Conservation (phyloP, 371 early-diverging fungal species). For the Apophysomyces sp. region DNA sequence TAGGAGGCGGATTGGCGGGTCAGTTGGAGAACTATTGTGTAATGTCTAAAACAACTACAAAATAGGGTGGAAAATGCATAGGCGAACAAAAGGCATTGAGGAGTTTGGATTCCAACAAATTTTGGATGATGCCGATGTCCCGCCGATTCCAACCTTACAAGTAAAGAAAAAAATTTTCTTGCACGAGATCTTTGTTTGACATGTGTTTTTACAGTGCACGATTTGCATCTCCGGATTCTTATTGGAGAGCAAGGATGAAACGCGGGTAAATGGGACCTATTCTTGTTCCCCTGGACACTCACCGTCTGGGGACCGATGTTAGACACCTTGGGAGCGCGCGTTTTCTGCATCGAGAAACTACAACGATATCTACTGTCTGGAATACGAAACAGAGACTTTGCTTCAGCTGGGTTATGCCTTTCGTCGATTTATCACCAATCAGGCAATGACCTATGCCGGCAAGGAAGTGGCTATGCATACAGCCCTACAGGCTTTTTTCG, state of each 20-base stretch:
- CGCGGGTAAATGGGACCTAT: constrained; percentile 17
- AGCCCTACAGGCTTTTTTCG: constrained; percentile 73
- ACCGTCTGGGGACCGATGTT: constrained; percentile 12
- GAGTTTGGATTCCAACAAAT: constrained; percentile 62
- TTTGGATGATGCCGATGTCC: constrained; percentile 49
- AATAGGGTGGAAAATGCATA: constrained; percentile 53
- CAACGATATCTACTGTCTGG: constrained; percentile 58
- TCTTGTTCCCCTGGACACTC: neutral
- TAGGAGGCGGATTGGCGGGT: constrained; percentile 65
- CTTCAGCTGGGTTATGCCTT: constrained; percentile 80
- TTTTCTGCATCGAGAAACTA: constrained; percentile 32
- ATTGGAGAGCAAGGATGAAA: constrained; percentile 40
- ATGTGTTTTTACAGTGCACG: constrained; percentile 37
- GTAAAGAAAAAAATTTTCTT: constrained; percentile 23
- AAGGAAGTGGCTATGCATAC: constrained; percentile 87
- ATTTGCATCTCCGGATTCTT: constrained; percentile 67
- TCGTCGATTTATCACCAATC: constrained; percentile 73
- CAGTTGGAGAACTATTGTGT: neutral
- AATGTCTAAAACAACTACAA: neutral
- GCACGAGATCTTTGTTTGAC: neutral
- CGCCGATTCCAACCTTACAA: constrained; percentile 60
- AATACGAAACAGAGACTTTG: constrained; percentile 81
- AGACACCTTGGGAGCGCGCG: constrained; percentile 56
- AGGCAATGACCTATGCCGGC: constrained; percentile 81
- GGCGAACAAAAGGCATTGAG: constrained; percentile 50